Conservation (phyloP, 495 filamentous ascomycete species). For the Pyronema omphalodes region DNA sequence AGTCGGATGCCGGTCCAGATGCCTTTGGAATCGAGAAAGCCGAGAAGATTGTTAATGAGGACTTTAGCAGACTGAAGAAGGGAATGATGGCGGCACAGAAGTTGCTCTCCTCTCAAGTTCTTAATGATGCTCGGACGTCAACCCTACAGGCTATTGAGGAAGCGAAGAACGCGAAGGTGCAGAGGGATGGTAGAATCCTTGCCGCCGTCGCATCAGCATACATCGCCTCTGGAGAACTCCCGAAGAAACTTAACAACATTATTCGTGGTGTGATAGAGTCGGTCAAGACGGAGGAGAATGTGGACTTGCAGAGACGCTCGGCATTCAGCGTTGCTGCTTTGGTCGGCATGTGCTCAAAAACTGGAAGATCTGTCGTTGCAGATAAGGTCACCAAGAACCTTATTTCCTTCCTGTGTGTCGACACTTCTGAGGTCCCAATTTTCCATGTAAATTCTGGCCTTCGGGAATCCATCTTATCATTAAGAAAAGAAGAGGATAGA, state of each 20-base stretch:
- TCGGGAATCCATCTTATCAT: slow-evolving; percentile 63
- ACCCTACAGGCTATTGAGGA: slow-evolving; percentile 55
- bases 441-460: slow-evolving; percentile 61
- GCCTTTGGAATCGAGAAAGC: slow-evolving; percentile 80
- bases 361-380: slow-evolving; percentile 57
- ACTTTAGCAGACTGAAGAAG: slow-evolving; percentile 78
- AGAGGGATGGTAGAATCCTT: slow-evolving; percentile 68
- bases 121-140: slow-evolving; percentile 53
- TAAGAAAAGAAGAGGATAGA: slow-evolving; percentile 91
- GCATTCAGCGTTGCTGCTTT: slow-evolving; percentile 62
- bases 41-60: slow-evolving; percentile 60
- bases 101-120: slow-evolving; percentile 52
- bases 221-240: slow-evolving; percentile 64
- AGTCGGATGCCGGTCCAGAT: slow-evolving; percentile 68
- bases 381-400: slow-evolving; percentile 89
- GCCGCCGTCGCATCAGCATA: slow-evolving; percentile 75
- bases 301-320: slow-evolving; percentile 76
- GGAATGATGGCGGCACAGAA: slow-evolving; percentile 64
- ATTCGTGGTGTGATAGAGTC: slow-evolving; percentile 98
- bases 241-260: slow-evolving; percentile 74
- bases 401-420: slow-evolving; percentile 89
- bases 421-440: slow-evolving; percentile 92
- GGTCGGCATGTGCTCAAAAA: slow-evolving; percentile 66
- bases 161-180: slow-evolving; percentile 55
- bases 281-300: slow-evolving; percentile 83